Conservation (phyloP, 2,329 filamentous ascomycete species). For the Byssothecium circinans region DNA sequence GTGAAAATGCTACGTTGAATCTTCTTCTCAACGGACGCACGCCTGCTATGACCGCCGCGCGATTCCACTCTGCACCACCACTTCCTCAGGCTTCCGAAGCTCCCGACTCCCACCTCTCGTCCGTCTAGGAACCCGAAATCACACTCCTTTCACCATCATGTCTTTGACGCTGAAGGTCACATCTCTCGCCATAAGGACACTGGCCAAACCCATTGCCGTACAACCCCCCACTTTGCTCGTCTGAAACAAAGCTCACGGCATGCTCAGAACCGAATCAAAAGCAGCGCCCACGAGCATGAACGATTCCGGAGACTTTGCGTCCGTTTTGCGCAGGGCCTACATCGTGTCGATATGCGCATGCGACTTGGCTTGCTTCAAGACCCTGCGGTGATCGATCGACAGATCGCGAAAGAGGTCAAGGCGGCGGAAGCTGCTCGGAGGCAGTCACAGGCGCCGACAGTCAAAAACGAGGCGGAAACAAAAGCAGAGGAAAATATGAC, state of each 20-base stretch:
- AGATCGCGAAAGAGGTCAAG: conserved; percentile 56
- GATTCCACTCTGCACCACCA: neutral
- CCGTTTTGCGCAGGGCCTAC: conserved; percentile 63
- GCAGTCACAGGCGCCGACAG: conserved; percentile 57
- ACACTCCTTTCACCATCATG: conserved; percentile 45
- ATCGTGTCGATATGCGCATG: conserved; percentile 69
- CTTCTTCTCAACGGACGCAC: no score
- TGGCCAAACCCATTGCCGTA: conserved; percentile 70
- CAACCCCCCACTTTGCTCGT: conserved; percentile 25
- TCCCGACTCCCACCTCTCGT: no score
- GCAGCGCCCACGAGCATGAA: conserved; percentile 69
- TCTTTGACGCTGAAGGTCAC: conserved; percentile 68
- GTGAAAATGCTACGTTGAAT: no score
- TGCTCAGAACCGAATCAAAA: conserved; percentile 65
- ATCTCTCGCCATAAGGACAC: conserved; percentile 64
- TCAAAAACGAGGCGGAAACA: conserved; percentile 63
- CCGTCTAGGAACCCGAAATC: neutral
- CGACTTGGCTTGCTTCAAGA: conserved; percentile 67
- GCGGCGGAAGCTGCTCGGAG: conserved; percentile 58
- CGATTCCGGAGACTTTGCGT: conserved; percentile 65
- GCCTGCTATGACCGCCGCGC: no score
- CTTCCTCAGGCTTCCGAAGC: neutral
- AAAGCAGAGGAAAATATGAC: conserved; percentile 58
- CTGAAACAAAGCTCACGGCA: neutral
- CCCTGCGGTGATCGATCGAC: conserved; percentile 56